Evolutionary conservation across 106 monocot genomes (phyloP).

Genomic region (Triglochin maritima): DNA sequence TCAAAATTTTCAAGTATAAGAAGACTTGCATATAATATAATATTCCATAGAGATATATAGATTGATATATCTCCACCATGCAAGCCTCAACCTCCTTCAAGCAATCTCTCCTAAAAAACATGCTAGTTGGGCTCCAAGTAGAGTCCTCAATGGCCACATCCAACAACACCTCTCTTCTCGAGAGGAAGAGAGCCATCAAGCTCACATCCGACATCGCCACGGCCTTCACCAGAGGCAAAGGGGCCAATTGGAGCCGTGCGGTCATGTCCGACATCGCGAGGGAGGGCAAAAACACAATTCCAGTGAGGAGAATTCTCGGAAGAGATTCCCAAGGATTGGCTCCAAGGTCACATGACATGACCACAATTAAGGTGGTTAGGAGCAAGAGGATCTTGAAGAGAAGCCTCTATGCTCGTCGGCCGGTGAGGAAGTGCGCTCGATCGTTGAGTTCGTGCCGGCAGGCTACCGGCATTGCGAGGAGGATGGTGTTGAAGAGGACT

Average conservation of each 20-base stretch:
- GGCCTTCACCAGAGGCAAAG: conserved; percentile 34
- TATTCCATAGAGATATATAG: not conserved
- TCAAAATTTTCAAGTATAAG: too few species aligned
- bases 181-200: conserved; percentile 55
- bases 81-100: conserved; percentile 3
- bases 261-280: conserved; percentile 24
- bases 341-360: not conserved
- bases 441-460: too few species aligned
- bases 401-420: conserved; percentile 1
- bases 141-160: conserved; percentile 6
- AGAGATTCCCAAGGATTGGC: not conserved
- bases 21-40: not conserved
- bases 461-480: conserved; percentile 19
- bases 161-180: conserved; percentile 20
- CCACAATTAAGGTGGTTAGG: conserved; percentile 1
- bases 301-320: conserved; percentile 4
- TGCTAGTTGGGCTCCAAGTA: not conserved
- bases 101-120: conserved; percentile 1
- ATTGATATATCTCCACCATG: not conserved
- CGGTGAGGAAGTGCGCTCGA: not conserved
- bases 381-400: conserved; percentile 24
- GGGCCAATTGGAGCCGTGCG: conserved; percentile 36
- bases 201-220: conserved; percentile 37
- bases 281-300: not conserved
- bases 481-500: conserved; percentile 33